Evolutionary conservation across 2,329 filamentous ascomycete genomes (phyloP), one percentile per base, ranked within the genome.

Genomic region (Aspergillus glaucus): DNA sequence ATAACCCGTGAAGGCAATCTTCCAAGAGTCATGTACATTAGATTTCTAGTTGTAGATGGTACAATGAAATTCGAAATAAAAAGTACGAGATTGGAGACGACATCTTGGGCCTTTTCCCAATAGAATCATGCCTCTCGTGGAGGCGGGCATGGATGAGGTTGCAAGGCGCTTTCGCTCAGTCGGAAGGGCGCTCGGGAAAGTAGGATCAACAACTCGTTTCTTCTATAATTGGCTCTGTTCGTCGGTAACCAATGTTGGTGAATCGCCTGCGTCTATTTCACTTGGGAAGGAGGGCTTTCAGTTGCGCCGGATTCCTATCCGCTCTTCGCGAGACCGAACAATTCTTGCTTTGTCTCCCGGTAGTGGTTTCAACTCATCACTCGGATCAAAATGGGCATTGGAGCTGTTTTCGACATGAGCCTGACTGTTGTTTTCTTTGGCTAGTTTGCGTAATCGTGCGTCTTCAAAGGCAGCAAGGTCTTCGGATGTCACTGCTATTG

Each of bases 301-400:
- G 44, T 49, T 55, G 53, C 57, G 60, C 34, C 62, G 59, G 43
- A 69, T 50, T n/a, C 70, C 69, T 54, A 75, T 75, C 46, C 73
- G 63, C 53, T 75, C 73, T 54, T 75, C 73, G 3, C 73, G 62
- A 15, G 66, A 70, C 34, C 73, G 64, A 49, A 75, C 68, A 54
- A 75, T 75, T 48, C 71, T 62, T 28, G 73, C 72, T 55, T 74
- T 75, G 50, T 76, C 73, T 0, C 72, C 74, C 1, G 74, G 74
- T 41, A 76, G 59, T 14, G 74, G 74, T 55, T 75, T 76, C 58
- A 76, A 54, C 52, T 76, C 74, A 62, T 76, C 74, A 50, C 69
- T 76, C 4, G 74, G 74, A 60, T 76, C 74, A 41, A 69, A 56
- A 17, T 60, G 62, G 24, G 50, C 48, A 47, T 60, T 62, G 39